Evolutionary conservation across 768 basidiomycete species (phyloP).

Genomic region (Lactarius hatsudake): DNA sequence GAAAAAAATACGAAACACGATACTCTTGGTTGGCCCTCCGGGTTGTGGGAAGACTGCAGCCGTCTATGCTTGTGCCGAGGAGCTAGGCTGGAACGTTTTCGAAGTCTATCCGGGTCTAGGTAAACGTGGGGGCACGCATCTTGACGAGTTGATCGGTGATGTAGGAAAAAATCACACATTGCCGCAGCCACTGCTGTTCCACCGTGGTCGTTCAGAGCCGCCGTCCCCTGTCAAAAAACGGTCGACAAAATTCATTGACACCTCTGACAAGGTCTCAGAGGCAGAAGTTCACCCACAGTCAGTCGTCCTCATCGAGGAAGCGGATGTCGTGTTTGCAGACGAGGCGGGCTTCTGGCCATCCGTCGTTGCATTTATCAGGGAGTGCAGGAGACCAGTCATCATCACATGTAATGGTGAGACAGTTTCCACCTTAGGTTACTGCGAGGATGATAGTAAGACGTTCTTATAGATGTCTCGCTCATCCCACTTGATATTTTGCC

Average conservation of each 20-base stretch:
- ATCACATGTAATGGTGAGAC: conserved; percentile 91
- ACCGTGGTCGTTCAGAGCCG: conserved; percentile 25
- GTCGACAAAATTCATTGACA: conserved; percentile 1
- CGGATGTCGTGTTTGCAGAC: conserved; percentile 87
- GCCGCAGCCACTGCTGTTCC: conserved; percentile 22
- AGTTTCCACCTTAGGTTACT: conserved; percentile 4
- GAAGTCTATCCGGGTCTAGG: conserved; percentile 96
- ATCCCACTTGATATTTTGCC: conserved; percentile 75
- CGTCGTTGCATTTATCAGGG: conserved; percentile 74
- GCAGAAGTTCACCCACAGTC: conserved; percentile 53
- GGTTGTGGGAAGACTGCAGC: conserved; percentile 91
- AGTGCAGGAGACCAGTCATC: conserved; percentile 84
- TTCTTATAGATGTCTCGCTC: conserved; percentile 57
- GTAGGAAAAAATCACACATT: conserved; percentile 87
- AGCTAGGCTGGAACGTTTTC: conserved; percentile 94
- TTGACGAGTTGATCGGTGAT: conserved; percentile 83
- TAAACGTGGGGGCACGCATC: conserved; percentile 74
- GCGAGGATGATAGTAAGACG: conserved; percentile 16
- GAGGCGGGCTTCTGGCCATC: conserved; percentile 86
- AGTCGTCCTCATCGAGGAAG: conserved; percentile 89
- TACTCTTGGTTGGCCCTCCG: conserved; percentile 77
- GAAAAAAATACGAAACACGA: conserved; percentile 73
- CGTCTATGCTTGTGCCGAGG: conserved; percentile 90
- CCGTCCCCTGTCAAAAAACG: conserved; percentile 16
- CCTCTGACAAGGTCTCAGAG: background rate